These are phyloP conservation scores for Fusarium transvaalense DNA, from an alignment of 2,329 filamentous ascomycete species.

Conservation along the genomic window DNA sequence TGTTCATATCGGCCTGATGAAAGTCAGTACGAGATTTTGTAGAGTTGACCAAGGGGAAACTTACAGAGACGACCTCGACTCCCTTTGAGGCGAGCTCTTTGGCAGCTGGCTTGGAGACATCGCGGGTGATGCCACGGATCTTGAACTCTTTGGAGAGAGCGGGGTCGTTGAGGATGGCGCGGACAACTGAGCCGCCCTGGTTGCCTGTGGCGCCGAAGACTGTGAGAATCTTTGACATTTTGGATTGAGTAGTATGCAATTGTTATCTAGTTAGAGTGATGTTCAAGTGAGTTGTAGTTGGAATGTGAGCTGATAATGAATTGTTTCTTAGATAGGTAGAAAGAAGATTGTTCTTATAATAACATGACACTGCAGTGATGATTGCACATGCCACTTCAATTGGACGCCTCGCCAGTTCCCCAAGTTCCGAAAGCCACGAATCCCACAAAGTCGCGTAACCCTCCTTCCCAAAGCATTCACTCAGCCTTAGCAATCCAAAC, in stretches of 20 bases:
- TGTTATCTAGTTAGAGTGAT: rapidly evolving
- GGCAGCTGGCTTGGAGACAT: slow-evolving; percentile 56
- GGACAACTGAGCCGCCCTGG: slow-evolving; percentile 63
- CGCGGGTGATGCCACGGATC: slow-evolving; percentile 63
- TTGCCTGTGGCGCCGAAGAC: slow-evolving; percentile 64
- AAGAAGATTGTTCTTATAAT: slow-evolving; percentile 21
- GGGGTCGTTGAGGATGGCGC: slow-evolving; percentile 60
- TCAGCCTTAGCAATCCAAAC: slow-evolving; percentile 33
- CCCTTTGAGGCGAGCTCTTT: slow-evolving; percentile 56
- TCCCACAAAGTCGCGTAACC: not conserved
- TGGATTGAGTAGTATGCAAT: not conserved
- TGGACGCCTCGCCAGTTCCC: not conserved
- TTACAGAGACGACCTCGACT: slow-evolving; percentile 58
- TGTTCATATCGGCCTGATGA: slow-evolving; percentile 58
- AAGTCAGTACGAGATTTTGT: slow-evolving; percentile 1
- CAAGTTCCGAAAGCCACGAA: slow-evolving; percentile 10
- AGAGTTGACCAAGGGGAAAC: not conserved
- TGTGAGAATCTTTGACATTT: slow-evolving; percentile 56
- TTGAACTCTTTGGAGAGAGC: slow-evolving; percentile 58
- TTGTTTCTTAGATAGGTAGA: not conserved
- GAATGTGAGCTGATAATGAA: not conserved
- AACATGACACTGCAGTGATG: slow-evolving; percentile 13
- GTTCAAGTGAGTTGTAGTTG: not conserved
- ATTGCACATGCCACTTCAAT: not conserved
- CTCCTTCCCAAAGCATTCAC: not conserved